Conservation (phyloP, 2,329 filamentous ascomycete species). For the Alternaria sp. region DNA sequence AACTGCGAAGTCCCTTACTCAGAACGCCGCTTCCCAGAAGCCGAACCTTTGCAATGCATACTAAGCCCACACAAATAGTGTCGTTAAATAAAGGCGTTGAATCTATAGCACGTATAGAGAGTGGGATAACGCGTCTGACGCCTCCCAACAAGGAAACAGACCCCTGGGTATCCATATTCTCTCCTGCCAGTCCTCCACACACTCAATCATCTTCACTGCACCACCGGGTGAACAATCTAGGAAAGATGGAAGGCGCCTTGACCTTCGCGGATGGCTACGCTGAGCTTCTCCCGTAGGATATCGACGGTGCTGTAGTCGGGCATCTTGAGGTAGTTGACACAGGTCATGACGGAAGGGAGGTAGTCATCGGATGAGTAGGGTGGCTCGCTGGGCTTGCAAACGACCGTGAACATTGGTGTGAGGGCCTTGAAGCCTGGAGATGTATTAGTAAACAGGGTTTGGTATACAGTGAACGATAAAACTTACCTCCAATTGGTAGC, state of each 20-base stretch:
- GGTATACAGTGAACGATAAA: not conserved
- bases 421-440: slow-evolving; percentile 87
- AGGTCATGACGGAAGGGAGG: slow-evolving; percentile 99
- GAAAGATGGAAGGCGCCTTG: slow-evolving; percentile 98
- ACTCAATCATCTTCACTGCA: not conserved
- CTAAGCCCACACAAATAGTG: not conserved
- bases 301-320: slow-evolving; percentile 88
- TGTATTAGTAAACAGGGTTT: not conserved
- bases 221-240: slow-evolving; percentile 50
- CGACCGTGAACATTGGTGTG: slow-evolving; percentile 98
- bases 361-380: slow-evolving; percentile 96
- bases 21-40: not conserved
- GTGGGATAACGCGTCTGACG: not conserved
- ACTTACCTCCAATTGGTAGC: slow-evolving; percentile 92
- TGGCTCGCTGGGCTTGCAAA: slow-evolving; percentile 97
- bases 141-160: not conserved
- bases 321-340: slow-evolving; percentile 97
- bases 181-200: not conserved
- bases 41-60: not conserved
- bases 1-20: not conserved
- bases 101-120: not conserved
- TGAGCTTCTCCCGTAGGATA: slow-evolving; percentile 77
- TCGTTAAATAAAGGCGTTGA: not conserved
- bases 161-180: slow-evolving; percentile 5
- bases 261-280: slow-evolving; percentile 88